Conservation (phyloP, 1,284 basidiomycete species). For the Papiliotrema terrestris region DNA sequence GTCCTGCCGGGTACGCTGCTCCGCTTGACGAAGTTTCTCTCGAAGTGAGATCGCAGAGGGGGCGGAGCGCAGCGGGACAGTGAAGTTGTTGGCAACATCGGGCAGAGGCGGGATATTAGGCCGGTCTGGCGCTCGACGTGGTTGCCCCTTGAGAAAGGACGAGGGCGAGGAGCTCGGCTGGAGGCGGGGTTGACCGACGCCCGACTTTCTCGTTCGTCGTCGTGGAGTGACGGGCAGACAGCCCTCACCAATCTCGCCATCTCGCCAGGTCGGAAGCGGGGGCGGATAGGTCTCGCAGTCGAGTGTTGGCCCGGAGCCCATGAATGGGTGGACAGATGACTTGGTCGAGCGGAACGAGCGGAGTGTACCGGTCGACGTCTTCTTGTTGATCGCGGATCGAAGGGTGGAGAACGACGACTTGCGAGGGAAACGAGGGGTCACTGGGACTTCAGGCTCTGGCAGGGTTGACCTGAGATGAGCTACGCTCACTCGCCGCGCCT, state of each 20-base stretch:
- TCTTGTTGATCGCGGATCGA: conserved; percentile 20
- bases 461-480: background rate
- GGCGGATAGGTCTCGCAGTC: conserved; percentile 12
- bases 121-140: conserved; percentile 17
- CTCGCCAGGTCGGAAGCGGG: conserved; percentile 3
- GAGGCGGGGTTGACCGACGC: conserved; percentile 21
- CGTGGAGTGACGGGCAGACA: conserved; percentile 12
- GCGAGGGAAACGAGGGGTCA: conserved; percentile 12
- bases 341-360: conserved; percentile 13
- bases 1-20: background rate
- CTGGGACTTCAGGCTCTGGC: background rate
- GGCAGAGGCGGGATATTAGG: background rate
- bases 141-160: conserved; percentile 17
- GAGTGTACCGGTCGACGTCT: conserved; percentile 22
- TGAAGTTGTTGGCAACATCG: background rate
- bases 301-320: conserved; percentile 5
- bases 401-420: conserved; percentile 23
- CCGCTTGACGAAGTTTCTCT: background rate
- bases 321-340: conserved; percentile 12
- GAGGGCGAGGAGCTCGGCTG: conserved; percentile 12
- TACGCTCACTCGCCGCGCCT: too few species aligned
- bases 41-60: background rate
- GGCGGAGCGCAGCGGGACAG: background rate
- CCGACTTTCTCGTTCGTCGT: conserved; percentile 19
- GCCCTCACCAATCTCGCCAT: conserved; percentile 6